phyloP scores from a whole-genome alignment of 768 basidiomycete genomes.

The Leccinum rimulosum region DNA sequence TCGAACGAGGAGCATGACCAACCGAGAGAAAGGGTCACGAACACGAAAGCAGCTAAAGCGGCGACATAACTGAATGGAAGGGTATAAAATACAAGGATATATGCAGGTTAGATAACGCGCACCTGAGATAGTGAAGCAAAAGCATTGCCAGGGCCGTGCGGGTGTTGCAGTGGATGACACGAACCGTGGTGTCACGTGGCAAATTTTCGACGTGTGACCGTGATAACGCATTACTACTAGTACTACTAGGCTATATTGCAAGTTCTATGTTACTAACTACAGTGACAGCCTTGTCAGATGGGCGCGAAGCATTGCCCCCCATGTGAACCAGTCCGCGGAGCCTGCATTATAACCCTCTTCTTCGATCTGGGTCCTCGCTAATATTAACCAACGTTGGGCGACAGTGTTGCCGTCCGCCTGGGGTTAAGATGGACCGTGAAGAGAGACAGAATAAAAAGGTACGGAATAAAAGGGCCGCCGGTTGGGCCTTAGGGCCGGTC shows the following conservation, averaged over 20 bases:
- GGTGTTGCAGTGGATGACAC: not conserved
- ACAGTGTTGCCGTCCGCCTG: constrained; percentile 52
- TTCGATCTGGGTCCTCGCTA: constrained; percentile 69
- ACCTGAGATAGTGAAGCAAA: constrained; percentile 65
- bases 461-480: not conserved
- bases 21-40: constrained; percentile 92
- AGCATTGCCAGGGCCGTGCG: constrained; percentile 29
- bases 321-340: constrained; percentile 17
- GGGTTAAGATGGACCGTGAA: constrained; percentile 58
- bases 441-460: constrained; percentile 35
- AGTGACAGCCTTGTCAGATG: constrained; percentile 40
- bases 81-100: not conserved
- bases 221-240: not conserved
- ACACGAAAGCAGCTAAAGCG: constrained; percentile 73
- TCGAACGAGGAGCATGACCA: constrained; percentile 23
- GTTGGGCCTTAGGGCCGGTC: constrained; percentile 29
- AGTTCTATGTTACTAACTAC: not conserved
- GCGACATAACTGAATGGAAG: constrained; percentile 66
- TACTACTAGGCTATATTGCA: not conserved
- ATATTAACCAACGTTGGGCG: constrained; percentile 52
- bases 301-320: constrained; percentile 46
- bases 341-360: constrained; percentile 73
- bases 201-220: not conserved
- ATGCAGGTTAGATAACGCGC: constrained; percentile 16
- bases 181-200: not conserved